Evolutionary conservation across 257 asterid genomes (phyloP), one percentile per base, ranked within the genome.

Genomic region (Primulina eburnea): DNA sequence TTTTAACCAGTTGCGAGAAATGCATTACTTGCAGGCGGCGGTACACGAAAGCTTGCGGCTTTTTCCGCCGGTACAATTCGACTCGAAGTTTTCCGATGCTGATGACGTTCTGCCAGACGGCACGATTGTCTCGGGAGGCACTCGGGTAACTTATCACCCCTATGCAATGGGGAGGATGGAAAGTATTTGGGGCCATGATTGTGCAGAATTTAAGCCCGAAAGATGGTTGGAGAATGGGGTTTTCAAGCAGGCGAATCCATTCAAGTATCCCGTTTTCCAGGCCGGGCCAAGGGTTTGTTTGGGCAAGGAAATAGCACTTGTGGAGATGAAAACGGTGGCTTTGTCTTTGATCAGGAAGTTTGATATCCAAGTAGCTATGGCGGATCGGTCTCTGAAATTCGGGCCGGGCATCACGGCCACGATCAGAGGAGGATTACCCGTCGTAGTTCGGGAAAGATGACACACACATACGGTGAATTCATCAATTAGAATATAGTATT

Each of bases 21-120:
- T 87, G 92, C 87, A 77, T 26, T 87, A 82, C 65, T 63, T 91
- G 33, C 86, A 90, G 24, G 96, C 92, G 11, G 86, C 89, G 20
- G 76, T 87, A 21, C 85, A 86, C 72, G 96, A 91, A 82, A 79
- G 89, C 74, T 79, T 89, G 81, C 70, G 96, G 29, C 69, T 91
- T 2, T 89, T 76, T 62, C 97, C 97, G 1, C 97, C 97, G 0
- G 95, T 91, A 53, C 96, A 91, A 56, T 86, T 91, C 37, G 97
- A 91, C 69, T 91, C 97, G 0, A 91, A 91, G 67, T 89, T 85
- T 35, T 79, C 95, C 12, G 71, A 67, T 14, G 67, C 74, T 8
- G 89, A 89, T 29, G 95, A 91, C 21, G 63, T 80, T 16, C 81
- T 91, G 0, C 81, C 95, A 0, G 97, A 91, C 60, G 96, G 92